Conservation (phyloP, 2,329 filamentous ascomycete genomes). For the Colletotrichum sp. region DNA sequence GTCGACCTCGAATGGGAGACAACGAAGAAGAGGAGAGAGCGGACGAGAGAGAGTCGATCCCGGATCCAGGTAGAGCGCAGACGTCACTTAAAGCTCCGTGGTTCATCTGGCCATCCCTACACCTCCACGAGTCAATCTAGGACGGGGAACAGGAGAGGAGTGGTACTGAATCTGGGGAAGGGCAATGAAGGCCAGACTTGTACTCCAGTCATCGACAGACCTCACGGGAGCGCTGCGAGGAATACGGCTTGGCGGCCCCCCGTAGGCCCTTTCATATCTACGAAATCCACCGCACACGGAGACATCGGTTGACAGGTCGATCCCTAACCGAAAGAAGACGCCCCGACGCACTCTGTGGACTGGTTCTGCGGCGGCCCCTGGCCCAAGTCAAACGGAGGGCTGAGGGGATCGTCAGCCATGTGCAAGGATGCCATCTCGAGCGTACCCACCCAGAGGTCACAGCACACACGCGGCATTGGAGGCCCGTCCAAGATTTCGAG, state of each 20-base stretch:
- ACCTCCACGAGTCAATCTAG: not conserved
- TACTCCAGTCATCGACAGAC: not conserved
- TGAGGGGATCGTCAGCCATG: not conserved
- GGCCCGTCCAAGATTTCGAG: not conserved
- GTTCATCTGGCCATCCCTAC: not conserved
- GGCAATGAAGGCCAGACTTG: not conserved
- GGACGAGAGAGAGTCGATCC: not conserved
- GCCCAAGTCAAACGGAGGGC: not conserved
- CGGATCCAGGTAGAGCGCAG: not conserved
- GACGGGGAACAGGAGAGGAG: not conserved
- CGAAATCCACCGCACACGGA: not conserved
- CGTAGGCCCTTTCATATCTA: not conserved
- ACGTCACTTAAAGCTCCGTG: not conserved
- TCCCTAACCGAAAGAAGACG: not conserved
- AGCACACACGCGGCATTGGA: not conserved
- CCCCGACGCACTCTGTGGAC: not conserved
- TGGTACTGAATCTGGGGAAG: not conserved
- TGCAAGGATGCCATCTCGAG: not conserved
- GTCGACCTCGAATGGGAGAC: not conserved
- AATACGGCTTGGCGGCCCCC: not conserved
- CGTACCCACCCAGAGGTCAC: not conserved
- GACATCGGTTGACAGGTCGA: constrained; percentile 4
- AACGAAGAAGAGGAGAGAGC: not conserved
- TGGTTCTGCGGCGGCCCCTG: not conserved
- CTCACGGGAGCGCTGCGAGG: not conserved